These are phyloP conservation scores for Dendrocalamus latiflorus DNA, from an alignment of 202 grass and related monocot species.

Conservation along the genomic window DNA sequence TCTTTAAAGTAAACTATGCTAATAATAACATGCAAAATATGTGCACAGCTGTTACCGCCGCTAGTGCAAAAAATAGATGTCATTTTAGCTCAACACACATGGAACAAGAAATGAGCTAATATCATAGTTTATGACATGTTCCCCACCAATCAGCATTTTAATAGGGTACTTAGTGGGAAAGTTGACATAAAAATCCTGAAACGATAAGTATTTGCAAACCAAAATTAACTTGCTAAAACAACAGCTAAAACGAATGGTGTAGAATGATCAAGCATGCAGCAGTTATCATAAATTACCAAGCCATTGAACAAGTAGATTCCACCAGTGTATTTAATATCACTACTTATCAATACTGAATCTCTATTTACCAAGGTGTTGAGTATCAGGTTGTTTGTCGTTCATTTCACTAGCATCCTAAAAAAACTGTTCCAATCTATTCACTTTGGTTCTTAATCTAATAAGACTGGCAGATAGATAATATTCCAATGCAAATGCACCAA, in stretches of 20 bases:
- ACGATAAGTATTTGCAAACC: not conserved
- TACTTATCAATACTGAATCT: not conserved
- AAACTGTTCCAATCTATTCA: not conserved
- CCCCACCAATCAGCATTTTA: not conserved
- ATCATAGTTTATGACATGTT: not conserved
- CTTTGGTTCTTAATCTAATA: constrained; percentile 7
- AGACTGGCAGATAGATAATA: not conserved
- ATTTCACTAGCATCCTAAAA: not conserved
- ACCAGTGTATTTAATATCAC: no score
- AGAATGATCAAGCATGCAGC: constrained; percentile 12
- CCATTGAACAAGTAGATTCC: no score
- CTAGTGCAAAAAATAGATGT: not conserved
- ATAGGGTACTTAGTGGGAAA: not conserved
- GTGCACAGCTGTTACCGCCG: not conserved
- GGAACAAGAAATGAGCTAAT: not conserved
- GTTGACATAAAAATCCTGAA: not conserved
- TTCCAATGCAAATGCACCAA: not conserved
- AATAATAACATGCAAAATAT: no score
- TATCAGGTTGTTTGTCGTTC: no score
- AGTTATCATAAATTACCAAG: constrained; percentile 17
- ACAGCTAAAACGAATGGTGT: not conserved
- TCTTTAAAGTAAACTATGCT: not conserved
- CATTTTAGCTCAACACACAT: not conserved
- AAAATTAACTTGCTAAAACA: not conserved
- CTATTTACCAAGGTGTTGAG: constrained; percentile 16